These are phyloP conservation scores for Leccinum obscurum DNA, from an alignment of 768 basidiomycete species.

Conservation along the genomic window DNA sequence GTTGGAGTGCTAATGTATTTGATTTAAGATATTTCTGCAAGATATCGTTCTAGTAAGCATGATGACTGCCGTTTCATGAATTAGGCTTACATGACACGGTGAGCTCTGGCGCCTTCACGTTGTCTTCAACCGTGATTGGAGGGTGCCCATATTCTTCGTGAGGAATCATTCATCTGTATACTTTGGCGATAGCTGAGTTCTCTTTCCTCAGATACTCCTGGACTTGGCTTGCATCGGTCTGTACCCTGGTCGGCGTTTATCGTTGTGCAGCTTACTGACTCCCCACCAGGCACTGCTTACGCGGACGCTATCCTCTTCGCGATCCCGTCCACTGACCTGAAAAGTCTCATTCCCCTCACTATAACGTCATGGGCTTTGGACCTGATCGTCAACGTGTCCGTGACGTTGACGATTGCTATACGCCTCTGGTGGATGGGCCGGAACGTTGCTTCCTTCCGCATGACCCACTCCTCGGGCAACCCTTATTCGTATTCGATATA, in stretches of 20 bases:
- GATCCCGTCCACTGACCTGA: conserved; percentile 9
- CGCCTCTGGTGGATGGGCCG: conserved; percentile 23
- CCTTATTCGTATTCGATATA: conserved; percentile 19
- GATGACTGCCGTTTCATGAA: not conserved
- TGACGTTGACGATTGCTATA: conserved; percentile 24
- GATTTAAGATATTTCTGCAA: conserved; percentile 16
- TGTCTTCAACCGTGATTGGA: conserved; percentile 25
- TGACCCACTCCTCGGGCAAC: conserved; percentile 2
- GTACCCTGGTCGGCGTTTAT: not conserved
- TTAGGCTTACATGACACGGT: not conserved
- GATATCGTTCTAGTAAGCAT: conserved; percentile 17
- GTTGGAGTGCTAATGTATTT: not conserved
- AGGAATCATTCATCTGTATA: not conserved
- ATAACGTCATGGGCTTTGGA: conserved; percentile 22
- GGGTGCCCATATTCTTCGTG: conserved; percentile 19
- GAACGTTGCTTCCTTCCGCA: conserved; percentile 8
- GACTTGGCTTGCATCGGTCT: conserved; percentile 22
- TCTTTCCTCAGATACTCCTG: conserved; percentile 17
- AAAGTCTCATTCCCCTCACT: conserved; percentile 9
- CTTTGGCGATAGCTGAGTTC: not conserved
- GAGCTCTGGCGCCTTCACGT: conserved; percentile 27
- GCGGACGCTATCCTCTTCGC: conserved; percentile 14
- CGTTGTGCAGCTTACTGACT: not conserved
- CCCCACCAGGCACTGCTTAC: conserved; percentile 8
- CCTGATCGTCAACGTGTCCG: conserved; percentile 19